Percentiles rank a stretch among this genome's conserved stretches.
Evolutionary conservation across 441 rosid species (phyloP).

Genomic region (Euphorbia celastroides): DNA sequence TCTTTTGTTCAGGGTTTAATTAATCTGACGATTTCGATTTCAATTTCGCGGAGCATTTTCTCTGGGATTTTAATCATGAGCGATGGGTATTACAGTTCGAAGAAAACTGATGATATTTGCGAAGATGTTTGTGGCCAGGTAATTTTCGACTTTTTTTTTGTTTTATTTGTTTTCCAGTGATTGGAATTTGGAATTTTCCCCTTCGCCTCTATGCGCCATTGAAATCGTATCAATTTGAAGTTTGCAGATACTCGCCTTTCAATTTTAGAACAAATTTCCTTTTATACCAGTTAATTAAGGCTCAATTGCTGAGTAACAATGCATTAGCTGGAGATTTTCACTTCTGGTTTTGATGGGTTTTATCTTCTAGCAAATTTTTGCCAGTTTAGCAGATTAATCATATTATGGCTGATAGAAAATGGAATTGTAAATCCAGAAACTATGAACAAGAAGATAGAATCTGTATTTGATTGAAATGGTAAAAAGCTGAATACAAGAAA

Average conservation of each 20-base stretch:
- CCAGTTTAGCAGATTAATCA: no score
- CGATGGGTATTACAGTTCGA: slow-evolving; percentile 67
- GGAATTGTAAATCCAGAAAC: no score
- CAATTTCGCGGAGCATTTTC: not conserved
- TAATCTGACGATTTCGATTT: no score
- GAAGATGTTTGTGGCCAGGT: slow-evolving; percentile 82
- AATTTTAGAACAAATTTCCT: no score
- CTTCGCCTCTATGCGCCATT: not conserved
- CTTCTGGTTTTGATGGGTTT: not conserved
- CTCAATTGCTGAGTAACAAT: not conserved
- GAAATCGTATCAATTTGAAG: not conserved
- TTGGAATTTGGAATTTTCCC: not conserved
- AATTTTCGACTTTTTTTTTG: slow-evolving; percentile 15
- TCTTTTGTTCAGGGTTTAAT: not conserved
- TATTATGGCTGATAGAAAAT: no score
- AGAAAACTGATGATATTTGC: slow-evolving; percentile 79
- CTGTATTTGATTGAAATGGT: no score
- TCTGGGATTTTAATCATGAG: slow-evolving; percentile 43
- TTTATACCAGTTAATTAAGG: no score
- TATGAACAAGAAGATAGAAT: no score
- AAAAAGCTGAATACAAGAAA: no score
- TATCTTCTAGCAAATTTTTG: not conserved
- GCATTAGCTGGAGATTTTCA: not conserved
- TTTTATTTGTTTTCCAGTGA: not conserved
- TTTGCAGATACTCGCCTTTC: not conserved